Percentiles rank a stretch among this genome's conserved stretches.
Evolutionary conservation across 805 yeast species (phyloP).

Genomic region (Kodamaea fukazawae): DNA sequence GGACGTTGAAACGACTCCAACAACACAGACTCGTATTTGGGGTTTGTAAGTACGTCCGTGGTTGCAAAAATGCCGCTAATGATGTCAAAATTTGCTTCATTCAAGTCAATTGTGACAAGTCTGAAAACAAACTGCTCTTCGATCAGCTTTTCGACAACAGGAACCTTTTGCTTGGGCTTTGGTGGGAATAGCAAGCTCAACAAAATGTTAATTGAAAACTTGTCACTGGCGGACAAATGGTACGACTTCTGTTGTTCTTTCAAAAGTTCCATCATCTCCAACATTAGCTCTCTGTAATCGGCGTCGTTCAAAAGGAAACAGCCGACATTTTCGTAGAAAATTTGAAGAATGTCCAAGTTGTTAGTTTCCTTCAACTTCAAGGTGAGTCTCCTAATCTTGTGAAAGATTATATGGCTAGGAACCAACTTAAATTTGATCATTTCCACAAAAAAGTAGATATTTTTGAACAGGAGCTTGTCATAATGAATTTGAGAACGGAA

Average conservation of each 20-base stretch:
- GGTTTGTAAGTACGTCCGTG: background rate
- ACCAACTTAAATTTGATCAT: conserved; percentile 72
- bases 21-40: conserved; percentile 25
- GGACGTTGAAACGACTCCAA: conserved; percentile 53
- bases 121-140: conserved; percentile 35
- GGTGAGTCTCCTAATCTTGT: conserved; percentile 63
- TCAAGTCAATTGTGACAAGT: conserved; percentile 53
- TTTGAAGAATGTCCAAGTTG: conserved; percentile 65
- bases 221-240: conserved; percentile 51
- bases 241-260: conserved; percentile 48
- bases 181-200: conserved; percentile 58
- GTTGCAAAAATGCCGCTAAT: conserved; percentile 18
- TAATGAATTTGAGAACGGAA: conserved; percentile 57
- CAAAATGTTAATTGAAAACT: conserved; percentile 57
- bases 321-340: conserved; percentile 76
- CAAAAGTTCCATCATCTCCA: conserved; percentile 58
- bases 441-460: conserved; percentile 66
- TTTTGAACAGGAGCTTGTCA: conserved; percentile 52
- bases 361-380: conserved; percentile 48
- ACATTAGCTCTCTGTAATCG: conserved; percentile 58
- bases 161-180: conserved; percentile 15
- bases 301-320: conserved; percentile 55
- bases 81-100: conserved; percentile 22
- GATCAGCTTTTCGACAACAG: conserved; percentile 17
- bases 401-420: conserved; percentile 69